Conservation (phyloP, 176 grass and related monocot genomes). For the Hyparrhenia diplandra region DNA sequence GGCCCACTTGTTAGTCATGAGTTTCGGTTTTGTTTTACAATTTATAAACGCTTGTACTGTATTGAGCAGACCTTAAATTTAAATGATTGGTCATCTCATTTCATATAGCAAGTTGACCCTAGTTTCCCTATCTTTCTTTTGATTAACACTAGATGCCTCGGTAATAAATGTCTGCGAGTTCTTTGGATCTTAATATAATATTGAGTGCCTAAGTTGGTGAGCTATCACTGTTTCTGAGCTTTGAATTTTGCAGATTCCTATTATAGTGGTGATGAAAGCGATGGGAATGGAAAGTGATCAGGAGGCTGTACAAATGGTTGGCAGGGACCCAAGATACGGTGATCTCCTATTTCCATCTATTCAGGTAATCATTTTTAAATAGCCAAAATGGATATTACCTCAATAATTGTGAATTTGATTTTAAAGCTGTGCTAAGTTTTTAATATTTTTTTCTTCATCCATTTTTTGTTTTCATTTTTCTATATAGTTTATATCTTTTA, state of each 20-base stretch:
- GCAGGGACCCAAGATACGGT: conserved; percentile 85
- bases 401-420: not conserved
- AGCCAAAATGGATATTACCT: not conserved
- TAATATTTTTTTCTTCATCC: not conserved
- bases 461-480: not conserved
- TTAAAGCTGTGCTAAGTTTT: not conserved
- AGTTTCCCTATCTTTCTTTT: not conserved
- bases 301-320: conserved; percentile 94
- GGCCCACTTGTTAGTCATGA: not conserved
- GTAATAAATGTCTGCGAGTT: not conserved
- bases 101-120: not conserved
- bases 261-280: conserved; percentile 94
- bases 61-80: not conserved
- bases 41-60: not conserved
- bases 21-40: not conserved
- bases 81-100: not conserved
- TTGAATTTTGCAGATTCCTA: conserved; percentile 70
- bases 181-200: conserved; percentile 2
- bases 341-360: conserved; percentile 79
- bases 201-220: not conserved
- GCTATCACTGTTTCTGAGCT: conserved; percentile 20
- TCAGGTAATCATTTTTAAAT: conserved; percentile 46
- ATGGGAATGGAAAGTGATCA: conserved; percentile 98
- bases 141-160: not conserved
- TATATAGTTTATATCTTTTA: not conserved